Evolutionary conservation across 192 early-diverging fungal genomes (phyloP).

Genomic region (Dimargaris xerosporica): DNA sequence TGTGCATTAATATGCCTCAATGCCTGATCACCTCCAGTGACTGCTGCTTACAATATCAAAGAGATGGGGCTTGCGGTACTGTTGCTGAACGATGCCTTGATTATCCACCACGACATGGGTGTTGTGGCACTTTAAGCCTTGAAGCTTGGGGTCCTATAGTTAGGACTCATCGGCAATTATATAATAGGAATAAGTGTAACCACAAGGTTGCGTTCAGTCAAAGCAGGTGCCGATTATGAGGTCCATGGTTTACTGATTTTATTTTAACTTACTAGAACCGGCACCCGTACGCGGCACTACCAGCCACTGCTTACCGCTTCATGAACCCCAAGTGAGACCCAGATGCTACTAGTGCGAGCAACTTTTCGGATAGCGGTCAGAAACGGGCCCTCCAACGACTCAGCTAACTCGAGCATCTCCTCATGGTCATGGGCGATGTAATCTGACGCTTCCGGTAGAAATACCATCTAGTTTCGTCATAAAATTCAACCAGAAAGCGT

Average conservation of each 20-base stretch:
- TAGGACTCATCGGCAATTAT: neutral
- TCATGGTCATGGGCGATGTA: constrained; percentile 46
- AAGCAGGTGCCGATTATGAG: too few species aligned
- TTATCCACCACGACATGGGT: constrained; percentile 49
- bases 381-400: constrained; percentile 34
- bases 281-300: neutral
- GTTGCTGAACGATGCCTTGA: constrained; percentile 32
- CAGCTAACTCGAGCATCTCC: constrained; percentile 32
- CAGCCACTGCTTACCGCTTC: constrained; percentile 27
- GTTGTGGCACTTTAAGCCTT: constrained; percentile 34
- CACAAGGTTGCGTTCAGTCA: neutral
- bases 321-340: constrained; percentile 69
- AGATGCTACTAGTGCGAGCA: constrained; percentile 41
- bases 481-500: neutral
- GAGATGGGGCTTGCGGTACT: constrained; percentile 65
- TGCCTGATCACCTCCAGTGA: constrained; percentile 14
- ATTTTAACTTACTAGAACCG: neutral
- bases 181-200: neutral
- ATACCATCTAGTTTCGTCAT: constrained; percentile 37
- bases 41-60: constrained; percentile 47
- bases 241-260: neutral
- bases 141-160: constrained; percentile 6
- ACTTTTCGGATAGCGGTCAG: constrained; percentile 38
- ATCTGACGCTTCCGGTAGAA: constrained; percentile 73
- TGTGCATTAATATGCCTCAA: constrained; percentile 14